These are phyloP conservation scores for Penicillium verrucosum DNA, from an alignment of 2,329 filamentous ascomycete genomes.

Conservation along the genomic window DNA sequence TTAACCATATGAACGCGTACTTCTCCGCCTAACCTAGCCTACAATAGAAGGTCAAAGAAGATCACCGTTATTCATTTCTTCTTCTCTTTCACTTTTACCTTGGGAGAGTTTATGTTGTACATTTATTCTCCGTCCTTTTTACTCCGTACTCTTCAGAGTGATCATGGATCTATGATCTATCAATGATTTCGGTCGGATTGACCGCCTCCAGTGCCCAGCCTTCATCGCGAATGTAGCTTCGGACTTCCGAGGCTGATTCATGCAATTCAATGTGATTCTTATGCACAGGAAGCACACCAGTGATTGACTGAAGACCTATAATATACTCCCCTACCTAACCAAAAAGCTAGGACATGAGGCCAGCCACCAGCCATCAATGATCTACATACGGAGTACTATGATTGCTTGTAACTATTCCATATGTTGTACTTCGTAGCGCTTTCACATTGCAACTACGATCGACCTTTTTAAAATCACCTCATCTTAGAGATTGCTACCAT, in stretches of 20 bases:
- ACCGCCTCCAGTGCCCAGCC: neutral
- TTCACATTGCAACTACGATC: neutral
- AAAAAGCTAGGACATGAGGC: neutral
- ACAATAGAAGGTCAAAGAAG: neutral
- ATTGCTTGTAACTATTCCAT: neutral
- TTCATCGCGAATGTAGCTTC: conserved; percentile 1
- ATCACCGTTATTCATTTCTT: neutral
- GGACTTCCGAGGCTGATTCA: conserved; percentile 2
- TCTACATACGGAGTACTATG: neutral
- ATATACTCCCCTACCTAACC: neutral
- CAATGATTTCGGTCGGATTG: neutral
- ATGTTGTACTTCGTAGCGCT: neutral
- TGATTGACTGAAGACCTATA: neutral
- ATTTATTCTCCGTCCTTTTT: neutral
- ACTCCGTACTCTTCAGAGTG: neutral
- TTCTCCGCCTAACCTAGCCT: neutral
- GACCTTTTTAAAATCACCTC: neutral
- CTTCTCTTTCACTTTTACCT: neutral
- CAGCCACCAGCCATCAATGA: neutral
- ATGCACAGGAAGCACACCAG: neutral
- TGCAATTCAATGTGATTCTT: neutral
- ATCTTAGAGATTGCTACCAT: neutral
- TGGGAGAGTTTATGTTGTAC: neutral
- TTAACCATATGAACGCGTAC: neutral
- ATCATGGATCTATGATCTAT: neutral